phyloP scores from a whole-genome alignment of 257 asterid species.

The Solanum microdontum region DNA sequence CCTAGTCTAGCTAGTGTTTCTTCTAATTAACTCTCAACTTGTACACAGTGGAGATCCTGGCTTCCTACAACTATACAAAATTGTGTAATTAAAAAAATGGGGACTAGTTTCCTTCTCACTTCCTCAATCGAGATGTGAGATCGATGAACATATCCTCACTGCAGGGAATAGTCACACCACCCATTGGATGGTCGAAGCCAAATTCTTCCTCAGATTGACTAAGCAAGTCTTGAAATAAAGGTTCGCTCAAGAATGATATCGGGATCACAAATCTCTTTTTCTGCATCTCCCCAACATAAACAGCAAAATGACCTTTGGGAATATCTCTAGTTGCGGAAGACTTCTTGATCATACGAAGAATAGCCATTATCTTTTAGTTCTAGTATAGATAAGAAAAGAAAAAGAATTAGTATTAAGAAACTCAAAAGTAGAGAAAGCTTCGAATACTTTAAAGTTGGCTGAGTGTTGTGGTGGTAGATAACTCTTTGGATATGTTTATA shows the following conservation, averaged over 20 bases:
- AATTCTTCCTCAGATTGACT: constrained; percentile 27
- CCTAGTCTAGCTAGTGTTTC: neutral
- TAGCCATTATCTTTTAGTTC: neutral
- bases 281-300: constrained; percentile 42
- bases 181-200: constrained; percentile 45
- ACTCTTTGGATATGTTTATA: neutral
- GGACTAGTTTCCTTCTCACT: neutral
- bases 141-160: constrained; percentile 20
- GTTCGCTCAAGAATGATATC: constrained; percentile 18
- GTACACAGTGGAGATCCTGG: neutral
- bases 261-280: constrained; percentile 27
- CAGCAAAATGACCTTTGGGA: constrained; percentile 49
- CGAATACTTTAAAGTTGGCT: no score
- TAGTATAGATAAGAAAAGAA: neutral
- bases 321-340: neutral
- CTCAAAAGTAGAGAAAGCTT: neutral
- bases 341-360: neutral
- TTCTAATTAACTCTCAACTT: neutral
- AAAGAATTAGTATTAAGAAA: neutral
- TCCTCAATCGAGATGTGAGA: constrained; percentile 16
- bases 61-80: neutral
- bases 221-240: constrained; percentile 29
- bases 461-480: neutral
- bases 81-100: neutral
- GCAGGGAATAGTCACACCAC: constrained; percentile 49